Base-by-base conservation (phyloP, 257 asterid species). In the Lavandula angustifolia region DNA sequence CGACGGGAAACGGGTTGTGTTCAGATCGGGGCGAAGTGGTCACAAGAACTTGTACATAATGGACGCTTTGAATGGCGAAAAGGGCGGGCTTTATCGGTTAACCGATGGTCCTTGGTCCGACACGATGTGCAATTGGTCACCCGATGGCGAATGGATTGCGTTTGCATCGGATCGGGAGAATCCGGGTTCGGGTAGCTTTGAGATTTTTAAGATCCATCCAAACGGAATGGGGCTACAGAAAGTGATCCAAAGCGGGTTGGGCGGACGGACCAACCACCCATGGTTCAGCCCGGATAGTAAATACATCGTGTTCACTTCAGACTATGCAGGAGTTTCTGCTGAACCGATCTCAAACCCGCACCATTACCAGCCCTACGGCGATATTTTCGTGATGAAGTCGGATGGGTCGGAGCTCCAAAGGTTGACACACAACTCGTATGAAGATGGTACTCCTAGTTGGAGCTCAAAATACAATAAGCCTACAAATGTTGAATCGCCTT, bases 91-190 rank as follows among this genome's bases (percentile, higher is more conserved):
- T 7, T 33, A 69, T 44, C 69, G 75, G 72, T 71, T 92, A 27
- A 86, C 96, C 0, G 82, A 82, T 6, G 96, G 96, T 5, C 75
- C 95, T 0, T 92, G 98, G 96, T 72, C 87, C 0, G 98, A 92
- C 64, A 92, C 98, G 1, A 92, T 92, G 98, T 75, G 95, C 55
- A 92, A 78, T 50, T 92, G 98, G 98, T 92, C 98, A 0, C 98
- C 96, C 0, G 81, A 86, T 44, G 95, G 92, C 0, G 86, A 92
- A 27, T 89, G 98, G 98, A 92, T 92, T 0, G 89, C 80, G 0
- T 92, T 92, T 8, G 87, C 98, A 2, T 92, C 98, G 0, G 98
- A 92, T 60, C 59, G 96, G 76, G 91, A 78, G 58, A 65, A 81
- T 59, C 96, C 96, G 1, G 95, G 95, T 38, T 73, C 89, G 2